Base-by-base conservation (phyloP, 2,329 filamentous ascomycete genomes). In the Trichoderma atroviride region DNA sequence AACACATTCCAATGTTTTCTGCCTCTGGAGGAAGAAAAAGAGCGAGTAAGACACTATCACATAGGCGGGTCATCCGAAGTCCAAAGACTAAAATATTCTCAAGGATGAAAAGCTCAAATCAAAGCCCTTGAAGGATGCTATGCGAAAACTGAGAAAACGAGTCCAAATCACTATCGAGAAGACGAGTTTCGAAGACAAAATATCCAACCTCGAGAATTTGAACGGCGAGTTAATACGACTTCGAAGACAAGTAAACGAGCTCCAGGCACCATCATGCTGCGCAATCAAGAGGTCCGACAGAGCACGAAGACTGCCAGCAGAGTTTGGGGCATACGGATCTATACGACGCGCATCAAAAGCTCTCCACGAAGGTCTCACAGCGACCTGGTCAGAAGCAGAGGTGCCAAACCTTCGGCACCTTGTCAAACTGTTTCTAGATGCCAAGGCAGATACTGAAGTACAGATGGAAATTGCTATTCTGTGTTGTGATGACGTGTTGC, bases 401-500 rank as follows among this genome's bases (percentile, higher is more conserved):
- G 13, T 37, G 1, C 52, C 62, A 19, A 13, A 24, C 13, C 35
- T 57, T 16, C 29, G 27, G 10, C 62, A 65, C 6, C 47, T 65
- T n/a, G 62, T 65, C 4, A 65, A 19, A n/a, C 35, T 65, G 11
- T 65, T 65, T 22, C 13, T 65, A 11, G 37, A 65, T 27, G 53
- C 62, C 9, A 65, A 57, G 27, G 52, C 53, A 47, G 53, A 65
- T 0, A 47, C 10, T 24, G 62, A 57, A 1, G 53, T 57, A 0
- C 62, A 56, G 13, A 65, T 65, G 62, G 62, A 65, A 6, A 65
- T 57, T 35, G 62, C 53, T 13, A 65, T 65, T 13, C 37, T 57
- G 3, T 65, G 62, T 7, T 57, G 24, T 27, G 52, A 29, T 9
- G 52, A 29, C 5, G 19, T 56, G 5, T 19, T 33, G 1, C 61